Conservation (phyloP, 805 yeast genomes). For the Blastobotrys terrestris region DNA sequence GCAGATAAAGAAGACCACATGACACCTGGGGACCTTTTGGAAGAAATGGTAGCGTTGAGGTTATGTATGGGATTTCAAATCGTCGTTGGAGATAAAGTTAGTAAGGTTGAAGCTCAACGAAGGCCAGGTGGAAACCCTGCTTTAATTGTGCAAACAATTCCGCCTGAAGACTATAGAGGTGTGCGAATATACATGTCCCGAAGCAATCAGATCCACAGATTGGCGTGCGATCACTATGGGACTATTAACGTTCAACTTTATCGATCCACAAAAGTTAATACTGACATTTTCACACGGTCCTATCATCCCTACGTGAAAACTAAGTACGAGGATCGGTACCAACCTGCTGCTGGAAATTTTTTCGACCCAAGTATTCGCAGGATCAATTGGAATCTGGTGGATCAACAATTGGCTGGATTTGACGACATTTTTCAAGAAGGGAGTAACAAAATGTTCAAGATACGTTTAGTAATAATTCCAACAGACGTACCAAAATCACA, state of each 20-base stretch:
- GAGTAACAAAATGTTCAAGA: constrained; percentile 43
- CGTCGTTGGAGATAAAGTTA: constrained; percentile 65
- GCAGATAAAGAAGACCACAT: constrained; percentile 48
- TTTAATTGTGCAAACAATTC: constrained; percentile 49
- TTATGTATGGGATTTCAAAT: constrained; percentile 86
- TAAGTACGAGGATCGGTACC: constrained; percentile 63
- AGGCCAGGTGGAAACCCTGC: constrained; percentile 51
- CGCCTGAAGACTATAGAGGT: constrained; percentile 39
- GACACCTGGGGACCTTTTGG: constrained; percentile 56
- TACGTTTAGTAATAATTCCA: constrained; percentile 83
- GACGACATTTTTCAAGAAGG: constrained; percentile 59
- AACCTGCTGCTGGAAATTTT: constrained; percentile 51
- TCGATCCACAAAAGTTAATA: constrained; percentile 20
- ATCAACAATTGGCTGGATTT: constrained; percentile 87
- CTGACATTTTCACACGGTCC: constrained; percentile 28
- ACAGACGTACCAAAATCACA: constrained; percentile 44
- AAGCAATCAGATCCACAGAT: constrained; percentile 80
- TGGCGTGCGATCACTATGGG: constrained; percentile 66
- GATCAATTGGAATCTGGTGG: constrained; percentile 87
- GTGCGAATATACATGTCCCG: constrained; percentile 67
- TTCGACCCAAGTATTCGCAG: constrained; percentile 35
- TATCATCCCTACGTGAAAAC: constrained; percentile 62
- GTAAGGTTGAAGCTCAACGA: constrained; percentile 56
- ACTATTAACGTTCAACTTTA: constrained; percentile 76
- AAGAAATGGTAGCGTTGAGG: constrained; percentile 82